Percentiles rank a stretch among this genome's conserved stretches.
Conservation (phyloP, 2,329 filamentous ascomycete genomes). For the Podosphaera leucotricha region DNA sequence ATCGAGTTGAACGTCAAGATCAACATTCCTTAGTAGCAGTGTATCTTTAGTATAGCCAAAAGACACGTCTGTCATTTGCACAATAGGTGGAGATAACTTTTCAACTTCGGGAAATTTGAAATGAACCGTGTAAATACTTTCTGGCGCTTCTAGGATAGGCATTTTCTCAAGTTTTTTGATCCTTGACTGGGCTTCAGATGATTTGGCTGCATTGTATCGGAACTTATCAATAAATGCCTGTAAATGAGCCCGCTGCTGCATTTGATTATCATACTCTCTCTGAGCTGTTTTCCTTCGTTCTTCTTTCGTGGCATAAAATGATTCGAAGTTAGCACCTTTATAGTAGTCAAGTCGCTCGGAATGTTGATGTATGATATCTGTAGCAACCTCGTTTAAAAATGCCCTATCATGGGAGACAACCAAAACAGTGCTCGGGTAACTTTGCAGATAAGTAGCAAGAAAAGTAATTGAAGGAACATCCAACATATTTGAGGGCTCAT, state of each 20-base stretch:
- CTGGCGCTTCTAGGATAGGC: constrained; percentile 73
- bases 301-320: constrained; percentile 92
- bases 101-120: constrained; percentile 97
- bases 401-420: constrained; percentile 98
- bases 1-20: constrained; percentile 91
- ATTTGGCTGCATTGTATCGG: constrained; percentile 96
- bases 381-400: constrained; percentile 97
- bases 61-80: constrained; percentile 81
- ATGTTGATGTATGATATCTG: constrained; percentile 96
- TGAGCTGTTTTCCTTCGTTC: constrained; percentile 91
- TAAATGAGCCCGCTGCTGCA: constrained; percentile 76
- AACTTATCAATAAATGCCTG: constrained; percentile 99
- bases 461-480: constrained; percentile 99
- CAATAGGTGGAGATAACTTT: constrained; percentile 89
- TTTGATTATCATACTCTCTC: constrained; percentile 96
- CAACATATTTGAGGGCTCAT: constrained; percentile 99
- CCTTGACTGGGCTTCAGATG: constrained; percentile 88
- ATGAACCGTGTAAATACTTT: constrained; percentile 84
- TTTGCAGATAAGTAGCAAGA: constrained; percentile 82
- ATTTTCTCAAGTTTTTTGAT: constrained; percentile 99
- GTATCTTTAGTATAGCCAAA: constrained; percentile 75
- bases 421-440: constrained; percentile 80
- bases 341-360: constrained; percentile 97
- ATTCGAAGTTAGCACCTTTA: constrained; percentile 88
- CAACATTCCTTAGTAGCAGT: constrained; percentile 60